These are phyloP conservation scores for Picea abies DNA, from an alignment of 83 land plant species.

Conservation along the genomic window DNA sequence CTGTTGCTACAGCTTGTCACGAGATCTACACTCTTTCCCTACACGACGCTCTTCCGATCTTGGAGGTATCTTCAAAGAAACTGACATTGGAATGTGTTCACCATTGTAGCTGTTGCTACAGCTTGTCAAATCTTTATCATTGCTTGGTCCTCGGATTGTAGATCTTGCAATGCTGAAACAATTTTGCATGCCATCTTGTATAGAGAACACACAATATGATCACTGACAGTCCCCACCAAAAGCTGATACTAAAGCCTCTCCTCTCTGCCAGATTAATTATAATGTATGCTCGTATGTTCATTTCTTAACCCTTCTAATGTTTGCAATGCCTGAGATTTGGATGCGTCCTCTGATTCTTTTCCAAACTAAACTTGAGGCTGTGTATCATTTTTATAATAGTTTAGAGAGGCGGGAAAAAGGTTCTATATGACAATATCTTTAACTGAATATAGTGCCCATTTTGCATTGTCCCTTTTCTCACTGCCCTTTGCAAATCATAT, in stretches of 20 bases:
- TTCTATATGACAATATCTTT: neutral
- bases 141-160: neutral
- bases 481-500: no score
- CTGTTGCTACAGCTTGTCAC: neutral
- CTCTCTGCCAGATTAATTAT: neutral
- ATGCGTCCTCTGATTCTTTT: neutral
- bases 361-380: neutral
- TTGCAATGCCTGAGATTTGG: neutral
- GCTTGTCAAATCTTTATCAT: neutral
- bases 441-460: neutral
- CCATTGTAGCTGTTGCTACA: neutral
- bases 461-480: no score
- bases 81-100: neutral
- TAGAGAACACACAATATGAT: no score
- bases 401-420: no score
- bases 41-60: no score
- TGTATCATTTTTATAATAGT: no score
- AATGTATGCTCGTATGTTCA: neutral
- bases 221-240: neutral
- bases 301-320: neutral
- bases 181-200: neutral
- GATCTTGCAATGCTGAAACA: conserved; percentile 6
- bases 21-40: no score
- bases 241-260: neutral
- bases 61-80: neutral